A percentile compares a stretch with the other conserved stretches of the same genome.
Evolutionary conservation across 805 yeast genomes (phyloP).

Genomic region (Ogataea naganishii): DNA sequence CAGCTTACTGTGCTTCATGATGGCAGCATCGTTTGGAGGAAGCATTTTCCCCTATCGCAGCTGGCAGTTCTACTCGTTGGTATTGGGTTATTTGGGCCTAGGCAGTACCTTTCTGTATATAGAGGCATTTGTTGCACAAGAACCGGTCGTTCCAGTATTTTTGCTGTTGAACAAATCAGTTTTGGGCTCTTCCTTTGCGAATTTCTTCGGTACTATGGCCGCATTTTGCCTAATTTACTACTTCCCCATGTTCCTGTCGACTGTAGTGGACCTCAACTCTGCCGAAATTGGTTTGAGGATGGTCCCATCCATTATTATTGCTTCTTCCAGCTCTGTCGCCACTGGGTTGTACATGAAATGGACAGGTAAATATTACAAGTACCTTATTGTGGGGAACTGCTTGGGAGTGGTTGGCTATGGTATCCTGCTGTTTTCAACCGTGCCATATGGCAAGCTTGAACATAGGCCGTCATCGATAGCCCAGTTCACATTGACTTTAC

Average conservation of each 20-base stretch:
- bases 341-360: conserved; percentile 57
- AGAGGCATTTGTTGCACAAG: conserved; percentile 19
- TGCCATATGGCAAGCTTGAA: conserved; percentile 9
- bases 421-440: conserved; percentile 11
- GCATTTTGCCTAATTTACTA: conserved; percentile 41
- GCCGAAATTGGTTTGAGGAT: conserved; percentile 51
- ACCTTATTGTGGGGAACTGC: conserved; percentile 33
- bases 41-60: neutral
- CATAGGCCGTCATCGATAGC: conserved; percentile 19
- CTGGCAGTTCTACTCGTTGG: neutral
- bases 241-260: conserved; percentile 51
- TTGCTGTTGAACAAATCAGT: conserved; percentile 51
- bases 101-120: neutral
- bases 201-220: conserved; percentile 50
- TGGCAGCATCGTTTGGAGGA: conserved; percentile 2
- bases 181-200: conserved; percentile 53
- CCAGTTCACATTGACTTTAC: conserved; percentile 33
- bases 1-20: conserved; percentile 1
- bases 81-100: neutral
- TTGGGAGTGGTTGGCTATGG: conserved; percentile 36
- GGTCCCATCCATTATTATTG: conserved; percentile 52
- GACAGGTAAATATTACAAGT: conserved; percentile 50
- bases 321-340: conserved; percentile 51
- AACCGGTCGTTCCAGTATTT: conserved; percentile 56
- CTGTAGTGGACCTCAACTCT: conserved; percentile 45